These are phyloP conservation scores for Dalbergia cultrata DNA, from an alignment of 306 rosid genomes.

Conservation along the genomic window DNA sequence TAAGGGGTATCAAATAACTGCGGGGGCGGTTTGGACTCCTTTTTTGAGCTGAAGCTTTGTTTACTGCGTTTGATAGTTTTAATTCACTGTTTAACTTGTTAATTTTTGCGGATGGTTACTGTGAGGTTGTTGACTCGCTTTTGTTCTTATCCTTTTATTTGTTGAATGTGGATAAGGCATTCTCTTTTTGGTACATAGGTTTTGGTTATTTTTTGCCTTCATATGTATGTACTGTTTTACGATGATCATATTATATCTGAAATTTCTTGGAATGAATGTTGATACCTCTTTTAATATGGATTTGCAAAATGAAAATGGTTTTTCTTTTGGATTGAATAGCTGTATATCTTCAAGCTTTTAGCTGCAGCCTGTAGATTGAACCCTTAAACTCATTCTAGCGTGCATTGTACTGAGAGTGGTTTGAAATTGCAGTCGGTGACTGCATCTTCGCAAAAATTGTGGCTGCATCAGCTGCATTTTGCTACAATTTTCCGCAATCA, in stretches of 20 bases:
- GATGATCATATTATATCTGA: neutral
- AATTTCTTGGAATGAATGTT: neutral
- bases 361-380: conserved; percentile 25
- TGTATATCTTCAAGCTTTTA: neutral
- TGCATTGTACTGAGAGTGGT: neutral
- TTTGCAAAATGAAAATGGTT: neutral
- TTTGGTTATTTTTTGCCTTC: neutral
- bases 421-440: too few relatives aligned
- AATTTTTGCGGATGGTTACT: conserved; percentile 32
- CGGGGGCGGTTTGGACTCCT: conserved; percentile 26
- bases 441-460: too few relatives aligned
- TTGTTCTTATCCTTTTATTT: conserved; percentile 5
- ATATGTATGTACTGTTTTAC: neutral
- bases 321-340: neutral
- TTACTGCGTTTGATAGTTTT: conserved; percentile 22
- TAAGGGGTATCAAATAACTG: neutral
- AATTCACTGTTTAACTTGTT: conserved; percentile 2
- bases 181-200: conserved; percentile 6
- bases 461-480: too few relatives aligned
- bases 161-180: conserved; percentile 54
- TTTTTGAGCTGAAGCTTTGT: neutral
- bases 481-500: too few relatives aligned
- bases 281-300: conserved; percentile 16
- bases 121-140: conserved; percentile 45
- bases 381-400: neutral